These are phyloP conservation scores for Backusella luteola DNA, from an alignment of 192 early-diverging fungal genomes.

Conservation along the genomic window DNA sequence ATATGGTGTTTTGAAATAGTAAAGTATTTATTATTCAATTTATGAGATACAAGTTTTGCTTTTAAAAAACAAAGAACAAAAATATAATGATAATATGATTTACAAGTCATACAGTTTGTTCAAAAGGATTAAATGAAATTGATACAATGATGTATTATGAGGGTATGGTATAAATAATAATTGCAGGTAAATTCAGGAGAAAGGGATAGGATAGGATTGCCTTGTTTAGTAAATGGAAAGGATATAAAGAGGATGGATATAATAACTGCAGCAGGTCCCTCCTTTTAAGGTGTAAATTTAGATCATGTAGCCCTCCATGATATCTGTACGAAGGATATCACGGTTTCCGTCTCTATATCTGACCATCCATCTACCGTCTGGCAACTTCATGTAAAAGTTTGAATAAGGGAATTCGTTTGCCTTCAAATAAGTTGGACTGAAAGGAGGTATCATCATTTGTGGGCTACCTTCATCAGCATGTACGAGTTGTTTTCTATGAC, in stretches of 20 bases:
- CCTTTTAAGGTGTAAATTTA: conserved; percentile 5
- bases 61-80: background rate
- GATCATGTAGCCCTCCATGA: conserved; percentile 32
- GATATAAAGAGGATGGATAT: conserved; percentile 10
- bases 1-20: background rate
- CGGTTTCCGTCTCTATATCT: conserved; percentile 36
- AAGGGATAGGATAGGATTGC: background rate
- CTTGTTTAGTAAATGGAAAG: background rate
- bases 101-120: background rate
- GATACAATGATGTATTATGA: conserved; percentile 5
- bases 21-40: background rate
- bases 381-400: conserved; percentile 37
- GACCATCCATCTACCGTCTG: conserved; percentile 38
- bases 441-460: conserved; percentile 22
- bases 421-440: conserved; percentile 27
- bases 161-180: background rate
- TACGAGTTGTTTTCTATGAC: conserved; percentile 13
- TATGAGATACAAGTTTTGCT: background rate
- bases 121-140: background rate
- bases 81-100: background rate
- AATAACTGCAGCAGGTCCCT: background rate
- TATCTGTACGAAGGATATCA: conserved; percentile 34
- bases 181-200: background rate
- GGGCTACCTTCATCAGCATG: background rate
- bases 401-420: conserved; percentile 34